A percentile compares a stretch with the other conserved stretches of the same genome.
These are phyloP conservation scores for Chalciporus chontae DNA, from an alignment of 768 basidiomycete genomes.

Conservation along the genomic window DNA sequence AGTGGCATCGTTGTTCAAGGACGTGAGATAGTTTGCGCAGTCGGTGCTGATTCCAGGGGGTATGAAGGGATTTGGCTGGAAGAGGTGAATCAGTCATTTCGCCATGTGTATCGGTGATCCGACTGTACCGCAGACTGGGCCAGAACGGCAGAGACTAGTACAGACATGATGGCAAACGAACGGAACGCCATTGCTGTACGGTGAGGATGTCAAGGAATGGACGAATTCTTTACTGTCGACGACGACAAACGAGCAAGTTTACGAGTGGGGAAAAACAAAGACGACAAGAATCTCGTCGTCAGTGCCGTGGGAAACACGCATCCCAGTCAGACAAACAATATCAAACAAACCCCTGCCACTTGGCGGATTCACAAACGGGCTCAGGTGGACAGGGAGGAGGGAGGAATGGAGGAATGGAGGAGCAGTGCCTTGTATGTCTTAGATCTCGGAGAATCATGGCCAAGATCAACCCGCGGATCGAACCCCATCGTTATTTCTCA, in stretches of 20 bases:
- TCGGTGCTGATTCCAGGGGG: conserved; percentile 57
- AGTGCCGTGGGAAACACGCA: not conserved
- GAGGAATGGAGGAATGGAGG: not conserved
- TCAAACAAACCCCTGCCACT: not conserved
- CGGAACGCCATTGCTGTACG: conserved; percentile 41
- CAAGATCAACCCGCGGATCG: not conserved
- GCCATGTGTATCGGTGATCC: not conserved
- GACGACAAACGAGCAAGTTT: conserved; percentile 28
- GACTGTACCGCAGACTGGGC: conserved; percentile 47
- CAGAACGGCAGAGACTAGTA: conserved; percentile 47
- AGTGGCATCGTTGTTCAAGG: conserved; percentile 57
- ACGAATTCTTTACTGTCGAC: conserved; percentile 36
- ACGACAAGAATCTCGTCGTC: not conserved
- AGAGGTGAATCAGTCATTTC: conserved; percentile 7
- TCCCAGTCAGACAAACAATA: conserved; percentile 2
- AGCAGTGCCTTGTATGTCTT: too few species aligned
- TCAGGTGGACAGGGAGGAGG: not conserved
- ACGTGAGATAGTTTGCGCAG: conserved; percentile 57
- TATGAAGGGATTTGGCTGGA: conserved; percentile 49
- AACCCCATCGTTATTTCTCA: too few species aligned
- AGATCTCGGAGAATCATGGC: not conserved
- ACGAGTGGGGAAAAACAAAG: conserved; percentile 1
- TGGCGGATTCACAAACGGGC: too few species aligned
- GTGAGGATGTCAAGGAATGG: conserved; percentile 30
- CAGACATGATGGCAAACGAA: conserved; percentile 49